Base-by-base conservation (phyloP, 768 basidiomycete species). In the Neoboletus magnificus region DNA sequence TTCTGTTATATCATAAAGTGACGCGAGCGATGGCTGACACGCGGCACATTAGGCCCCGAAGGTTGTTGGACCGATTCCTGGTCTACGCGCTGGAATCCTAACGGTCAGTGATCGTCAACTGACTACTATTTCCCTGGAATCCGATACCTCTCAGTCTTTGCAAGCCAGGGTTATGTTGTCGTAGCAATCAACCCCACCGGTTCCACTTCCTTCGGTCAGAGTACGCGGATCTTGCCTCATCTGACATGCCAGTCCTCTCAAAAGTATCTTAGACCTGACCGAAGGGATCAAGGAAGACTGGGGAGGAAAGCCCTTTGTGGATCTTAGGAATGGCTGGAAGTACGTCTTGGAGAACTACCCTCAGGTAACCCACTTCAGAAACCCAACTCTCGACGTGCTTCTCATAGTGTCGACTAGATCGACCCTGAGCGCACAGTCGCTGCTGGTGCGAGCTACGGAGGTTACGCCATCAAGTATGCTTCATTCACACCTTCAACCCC, bases 181-280 rank as follows among this genome's bases (percentile, higher is more conserved):
- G 79, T 97, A 39, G 79, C 87, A 30, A 86, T 97, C 63, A 98
- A 98, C 68, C 96, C 96, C 3, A 96, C 94, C 0, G 96, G 96
- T 10, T 91, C 88, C 29, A 98, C 96, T 4, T 87, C 91, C 0
- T 97, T 94, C 62, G 94, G 93, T 4, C 93, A 96, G 80, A 78
- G 90, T 85, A 63, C 32, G 56, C 39, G 30, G 12, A 32, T 37
- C 7, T 37, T 40, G 5, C 36, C 12, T 27, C 33, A 61, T 41
- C 42, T 45, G 20, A 25, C 37, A 27, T 22, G 25, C n/a, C 40
- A 30, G 55, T 32, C 41, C 25, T 35, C 46, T 54, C 16, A 54
- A 35, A 27, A 40, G 30, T 9, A 1, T 29, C 41, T 16, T 29
- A 91, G 91, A 85, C 29, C 79, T 92, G 52, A 91, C 89, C n/a